Percentiles rank a stretch among this genome's conserved stretches.
These are phyloP conservation scores for Scleromitrula shiraiana DNA, from an alignment of 2,329 filamentous ascomycete genomes.

Conservation along the genomic window DNA sequence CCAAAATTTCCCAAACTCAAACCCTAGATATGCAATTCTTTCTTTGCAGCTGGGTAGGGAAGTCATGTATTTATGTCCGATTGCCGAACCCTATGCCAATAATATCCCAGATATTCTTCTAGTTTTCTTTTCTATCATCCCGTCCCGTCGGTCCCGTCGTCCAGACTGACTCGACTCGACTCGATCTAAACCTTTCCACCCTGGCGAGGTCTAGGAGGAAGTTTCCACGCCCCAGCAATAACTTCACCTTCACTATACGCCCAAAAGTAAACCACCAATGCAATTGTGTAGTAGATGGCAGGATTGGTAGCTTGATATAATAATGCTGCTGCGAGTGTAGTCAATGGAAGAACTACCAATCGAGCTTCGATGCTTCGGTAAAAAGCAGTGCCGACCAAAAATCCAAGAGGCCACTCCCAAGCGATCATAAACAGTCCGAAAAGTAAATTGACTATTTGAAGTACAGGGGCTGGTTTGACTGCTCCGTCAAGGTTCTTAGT, in stretches of 20 bases:
- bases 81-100: neutral
- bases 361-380: conserved; percentile 86
- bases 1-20: neutral
- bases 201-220: conserved; percentile 17
- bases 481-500: conserved; percentile 82
- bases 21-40: neutral
- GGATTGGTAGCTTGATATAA: conserved; percentile 91
- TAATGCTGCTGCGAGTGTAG: conserved; percentile 64
- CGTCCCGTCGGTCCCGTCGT: neutral
- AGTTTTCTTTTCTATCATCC: neutral
- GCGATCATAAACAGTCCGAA: conserved; percentile 71
- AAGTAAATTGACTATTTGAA: conserved; percentile 85
- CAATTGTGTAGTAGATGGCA: conserved; percentile 84
- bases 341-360: conserved; percentile 73
- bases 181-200: conserved; percentile 25
- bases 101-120: too few species aligned
- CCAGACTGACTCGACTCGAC: too few species aligned
- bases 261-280: conserved; percentile 87
- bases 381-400: conserved; percentile 66
- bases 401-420: conserved; percentile 83
- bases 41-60: neutral
- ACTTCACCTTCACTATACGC: conserved; percentile 97
- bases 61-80: conserved; percentile 4
- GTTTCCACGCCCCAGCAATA: conserved; percentile 28
- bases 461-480: conserved; percentile 77